Percentiles rank a stretch among this genome's conserved stretches.
phyloP scores from a whole-genome alignment of 164 flowering plant species.

The Berberis thunbergii region DNA sequence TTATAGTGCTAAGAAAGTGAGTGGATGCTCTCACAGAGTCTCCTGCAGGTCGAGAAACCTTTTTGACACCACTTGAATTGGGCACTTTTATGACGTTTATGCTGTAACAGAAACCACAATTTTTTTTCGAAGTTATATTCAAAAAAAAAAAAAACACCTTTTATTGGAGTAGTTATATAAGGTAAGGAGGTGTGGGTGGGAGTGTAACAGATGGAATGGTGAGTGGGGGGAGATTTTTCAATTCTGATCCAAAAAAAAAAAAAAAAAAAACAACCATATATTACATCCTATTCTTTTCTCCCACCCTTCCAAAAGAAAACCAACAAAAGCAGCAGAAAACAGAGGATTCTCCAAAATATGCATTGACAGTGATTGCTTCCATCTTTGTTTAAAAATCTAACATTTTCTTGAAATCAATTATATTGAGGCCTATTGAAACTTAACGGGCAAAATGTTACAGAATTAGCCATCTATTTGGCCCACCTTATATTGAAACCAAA shows the following conservation, averaged over 20 bases:
- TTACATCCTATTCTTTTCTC: conserved; percentile 9
- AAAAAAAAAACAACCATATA: not conserved
- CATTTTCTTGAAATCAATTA: no score
- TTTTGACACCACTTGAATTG: conserved; percentile 39
- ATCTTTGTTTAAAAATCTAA: no score
- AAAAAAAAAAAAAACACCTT: no score
- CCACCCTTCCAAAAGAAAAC: conserved; percentile 23
- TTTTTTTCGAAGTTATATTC: no score
- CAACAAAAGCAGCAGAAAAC: conserved; percentile 20
- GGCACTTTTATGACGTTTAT: conserved; percentile 5
- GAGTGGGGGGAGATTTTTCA: conserved; percentile 3
- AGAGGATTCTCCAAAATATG: conserved; percentile 26
- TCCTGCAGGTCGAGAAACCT: conserved; percentile 13
- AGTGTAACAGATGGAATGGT: conserved; percentile 4
- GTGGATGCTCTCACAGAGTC: conserved; percentile 1
- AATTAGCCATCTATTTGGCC: no score
- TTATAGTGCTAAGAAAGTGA: conserved; percentile 42
- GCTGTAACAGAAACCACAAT: no score
- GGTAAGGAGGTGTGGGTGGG: not conserved
- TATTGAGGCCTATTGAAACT: no score
- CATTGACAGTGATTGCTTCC: conserved; percentile 25
- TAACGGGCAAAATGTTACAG: no score
- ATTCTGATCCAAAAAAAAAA: conserved; percentile 13
- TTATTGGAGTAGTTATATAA: not conserved
- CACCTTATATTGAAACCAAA: no score